These are phyloP conservation scores for Thalassia testudinum DNA, from an alignment of 116 monocot species.

Conservation along the genomic window DNA sequence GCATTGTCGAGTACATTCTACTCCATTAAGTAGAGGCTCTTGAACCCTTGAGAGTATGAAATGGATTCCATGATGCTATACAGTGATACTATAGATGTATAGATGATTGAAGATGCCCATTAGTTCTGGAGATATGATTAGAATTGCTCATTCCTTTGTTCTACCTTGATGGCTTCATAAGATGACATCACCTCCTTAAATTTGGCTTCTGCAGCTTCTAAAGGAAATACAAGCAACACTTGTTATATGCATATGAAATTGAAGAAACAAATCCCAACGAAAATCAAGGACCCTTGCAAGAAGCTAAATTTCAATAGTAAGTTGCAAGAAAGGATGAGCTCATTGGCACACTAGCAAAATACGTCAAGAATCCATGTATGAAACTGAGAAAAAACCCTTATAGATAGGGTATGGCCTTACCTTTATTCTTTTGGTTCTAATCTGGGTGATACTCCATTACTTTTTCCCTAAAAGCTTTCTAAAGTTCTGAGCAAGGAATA, in stretches of 20 bases:
- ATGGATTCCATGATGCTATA: too few species aligned
- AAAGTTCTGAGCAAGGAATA: constrained; percentile 2
- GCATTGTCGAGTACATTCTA: too few species aligned
- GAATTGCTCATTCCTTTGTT: constrained; percentile 38
- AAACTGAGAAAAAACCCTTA: too few species aligned
- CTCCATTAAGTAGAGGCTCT: too few species aligned
- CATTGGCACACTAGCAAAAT: too few species aligned
- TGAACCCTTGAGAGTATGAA: too few species aligned
- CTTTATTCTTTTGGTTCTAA: constrained; percentile 86
- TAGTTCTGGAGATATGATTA: too few species aligned
- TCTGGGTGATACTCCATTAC: constrained; percentile 92
- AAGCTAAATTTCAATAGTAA: neutral
- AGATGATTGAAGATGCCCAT: too few species aligned
- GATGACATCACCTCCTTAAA: constrained; percentile 91
- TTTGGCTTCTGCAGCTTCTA: constrained; percentile 85
- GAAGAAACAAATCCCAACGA: neutral
- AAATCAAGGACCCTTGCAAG: neutral
- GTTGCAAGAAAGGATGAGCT: neutral
- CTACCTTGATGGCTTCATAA: constrained; percentile 83
- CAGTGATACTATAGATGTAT: too few species aligned
- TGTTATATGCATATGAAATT: neutral
- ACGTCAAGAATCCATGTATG: too few species aligned
- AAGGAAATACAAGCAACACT: constrained; percentile 2
- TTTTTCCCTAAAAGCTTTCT: constrained; percentile 91
- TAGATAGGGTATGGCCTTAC: constrained; percentile 7